phyloP scores from a whole-genome alignment of 768 basidiomycete species.

The Tulasnella sp. region DNA sequence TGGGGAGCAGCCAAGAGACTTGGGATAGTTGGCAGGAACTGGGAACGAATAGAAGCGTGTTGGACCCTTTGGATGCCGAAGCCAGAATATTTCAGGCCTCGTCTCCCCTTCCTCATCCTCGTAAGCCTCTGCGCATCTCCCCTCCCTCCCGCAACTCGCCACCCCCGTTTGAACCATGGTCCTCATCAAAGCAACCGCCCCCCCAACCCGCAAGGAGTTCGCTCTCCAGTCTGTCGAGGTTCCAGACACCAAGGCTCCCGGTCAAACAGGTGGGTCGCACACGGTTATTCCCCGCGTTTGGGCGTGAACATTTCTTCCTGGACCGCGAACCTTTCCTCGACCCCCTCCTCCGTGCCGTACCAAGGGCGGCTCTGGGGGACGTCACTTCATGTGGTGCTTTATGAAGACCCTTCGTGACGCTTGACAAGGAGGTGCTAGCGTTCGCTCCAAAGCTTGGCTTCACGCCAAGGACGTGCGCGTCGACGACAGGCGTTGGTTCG shows the following conservation, averaged over 20 bases:
- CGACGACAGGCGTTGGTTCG: neutral
- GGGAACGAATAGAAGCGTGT: neutral
- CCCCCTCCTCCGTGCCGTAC: neutral
- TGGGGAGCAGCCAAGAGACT: no score
- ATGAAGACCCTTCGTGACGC: neutral
- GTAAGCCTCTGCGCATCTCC: neutral
- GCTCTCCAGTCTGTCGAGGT: constrained; percentile 17
- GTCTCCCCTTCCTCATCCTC: neutral
- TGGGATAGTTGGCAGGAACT: neutral
- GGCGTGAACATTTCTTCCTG: constrained; percentile 1
- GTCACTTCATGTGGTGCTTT: neutral
- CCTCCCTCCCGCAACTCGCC: neutral
- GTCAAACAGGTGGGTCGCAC: constrained; percentile 26
- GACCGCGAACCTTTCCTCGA: neutral
- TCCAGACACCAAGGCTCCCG: constrained; percentile 24
- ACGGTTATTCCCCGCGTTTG: neutral
- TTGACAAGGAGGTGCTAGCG: neutral
- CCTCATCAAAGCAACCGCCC: neutral
- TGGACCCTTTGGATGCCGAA: neutral
- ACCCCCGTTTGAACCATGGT: neutral
- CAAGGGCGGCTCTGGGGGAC: neutral
- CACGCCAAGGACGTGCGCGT: neutral
- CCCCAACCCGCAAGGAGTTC: constrained; percentile 10
- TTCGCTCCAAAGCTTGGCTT: neutral
- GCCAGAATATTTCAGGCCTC: neutral